Evolutionary conservation across 768 basidiomycete species (phyloP), one percentile per base, ranked within the genome.

Genomic region (Leccinum disarticulatum): DNA sequence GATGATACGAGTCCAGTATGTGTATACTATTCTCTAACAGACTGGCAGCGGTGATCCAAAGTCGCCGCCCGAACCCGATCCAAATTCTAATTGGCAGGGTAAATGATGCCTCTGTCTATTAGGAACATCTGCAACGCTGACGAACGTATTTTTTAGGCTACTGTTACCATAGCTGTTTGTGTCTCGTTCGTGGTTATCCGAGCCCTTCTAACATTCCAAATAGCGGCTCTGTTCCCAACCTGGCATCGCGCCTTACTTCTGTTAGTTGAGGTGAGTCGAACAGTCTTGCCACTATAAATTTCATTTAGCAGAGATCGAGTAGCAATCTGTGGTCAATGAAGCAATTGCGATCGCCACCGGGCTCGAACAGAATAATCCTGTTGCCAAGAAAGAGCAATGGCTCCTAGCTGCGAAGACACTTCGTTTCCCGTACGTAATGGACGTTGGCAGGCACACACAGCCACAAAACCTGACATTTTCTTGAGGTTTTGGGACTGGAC

Each of bases 211-310:
- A 68, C 30, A 50, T 33, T 30, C 19, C 15, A n/a, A 41, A 54
- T 27, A 67, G 66, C 66, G 48, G 57, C 67, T 31, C 25, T 67
- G n/a, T 67, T 67, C 49, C 66, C 66, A 25, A 48, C 66, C 15
- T 67, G 66, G 66, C 66, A 67, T 13, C 63, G 66, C 48, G 48
- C 61, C 19, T 43, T 58, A n/a, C 0, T 62, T 31, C 6, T 67
- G 53, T 54, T 67, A 17, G 15, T 60, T 9, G 66, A 67, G 52
- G 66, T 63, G 19, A 31, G 57, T 53, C 11, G 1, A 10, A 6
- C 9, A 22, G 33, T 49, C 36, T 7, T 4, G 1, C 15, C 5
- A 9, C 19, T 1, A 31, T 25, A 3, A 4, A 10, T 22, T 35
- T 4, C 4, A 28, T 33, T 27, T 6, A 17, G 38, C 6, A 28